phyloP scores from a whole-genome alignment of 768 basidiomycete genomes.

The Hericium rajendrae region DNA sequence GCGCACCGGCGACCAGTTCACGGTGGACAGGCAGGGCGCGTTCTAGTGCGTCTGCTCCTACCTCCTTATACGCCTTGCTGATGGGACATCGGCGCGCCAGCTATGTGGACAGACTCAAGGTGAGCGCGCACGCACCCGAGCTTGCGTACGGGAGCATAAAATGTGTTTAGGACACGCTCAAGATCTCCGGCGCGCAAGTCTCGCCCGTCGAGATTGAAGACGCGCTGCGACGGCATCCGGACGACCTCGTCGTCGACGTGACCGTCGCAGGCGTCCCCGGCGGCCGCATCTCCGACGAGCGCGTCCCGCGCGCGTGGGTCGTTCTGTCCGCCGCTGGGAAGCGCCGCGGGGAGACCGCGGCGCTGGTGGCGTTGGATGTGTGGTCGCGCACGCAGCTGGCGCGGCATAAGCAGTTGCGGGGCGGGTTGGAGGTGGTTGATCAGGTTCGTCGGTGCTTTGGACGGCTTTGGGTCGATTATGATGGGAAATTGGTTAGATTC shows the following conservation, averaged over 20 bases:
- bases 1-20: constrained; percentile 62
- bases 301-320: constrained; percentile 71
- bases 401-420: constrained; percentile 69
- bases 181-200: constrained; percentile 72
- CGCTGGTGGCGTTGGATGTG: constrained; percentile 37
- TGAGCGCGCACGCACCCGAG: constrained; percentile 14
- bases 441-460: constrained; percentile 31
- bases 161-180: constrained; percentile 57
- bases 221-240: constrained; percentile 51
- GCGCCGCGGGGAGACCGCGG: constrained; percentile 31
- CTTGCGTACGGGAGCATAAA: background rate
- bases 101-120: constrained; percentile 73
- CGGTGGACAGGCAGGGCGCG: constrained; percentile 47
- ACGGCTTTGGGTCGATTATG: background rate
- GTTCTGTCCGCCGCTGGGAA: constrained; percentile 52
- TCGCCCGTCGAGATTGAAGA: constrained; percentile 75
- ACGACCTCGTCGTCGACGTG: constrained; percentile 50
- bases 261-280: constrained; percentile 69
- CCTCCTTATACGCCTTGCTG: background rate
- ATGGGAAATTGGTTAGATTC: constrained; percentile 36
- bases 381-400: constrained; percentile 61
- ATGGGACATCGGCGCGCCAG: constrained; percentile 24
- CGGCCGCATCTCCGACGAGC: constrained; percentile 63
- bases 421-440: constrained; percentile 57
- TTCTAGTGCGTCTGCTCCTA: constrained; percentile 44